Evolutionary conservation across 176 grass and related monocot species (phyloP).

Genomic region (Calamus simplicifolius): DNA sequence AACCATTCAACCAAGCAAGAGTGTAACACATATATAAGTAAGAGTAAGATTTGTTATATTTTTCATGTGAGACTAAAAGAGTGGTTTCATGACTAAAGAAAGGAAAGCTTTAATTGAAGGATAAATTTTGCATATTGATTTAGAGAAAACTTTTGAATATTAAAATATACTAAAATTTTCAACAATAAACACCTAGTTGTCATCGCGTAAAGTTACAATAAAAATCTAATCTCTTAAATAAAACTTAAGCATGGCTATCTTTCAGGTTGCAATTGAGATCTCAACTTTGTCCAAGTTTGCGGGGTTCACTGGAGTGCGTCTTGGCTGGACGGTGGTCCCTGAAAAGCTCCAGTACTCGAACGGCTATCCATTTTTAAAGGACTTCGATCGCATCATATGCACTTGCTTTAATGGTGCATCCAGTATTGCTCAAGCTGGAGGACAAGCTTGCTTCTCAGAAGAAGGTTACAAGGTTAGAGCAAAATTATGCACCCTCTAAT

Average conservation of each 20-base stretch:
- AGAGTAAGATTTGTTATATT: too few relatives aligned
- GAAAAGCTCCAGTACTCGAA: constrained; percentile 64
- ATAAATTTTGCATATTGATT: too few relatives aligned
- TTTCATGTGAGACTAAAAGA: too few relatives aligned
- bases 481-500: neutral
- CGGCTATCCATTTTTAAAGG: constrained; percentile 37
- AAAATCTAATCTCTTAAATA: too few relatives aligned
- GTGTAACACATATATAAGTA: too few relatives aligned
- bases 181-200: too few relatives aligned
- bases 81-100: too few relatives aligned
- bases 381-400: constrained; percentile 85
- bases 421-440: constrained; percentile 63
- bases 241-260: neutral
- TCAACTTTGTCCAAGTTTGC: constrained; percentile 92
- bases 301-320: constrained; percentile 79
- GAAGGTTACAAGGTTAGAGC: constrained; percentile 35
- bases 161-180: too few relatives aligned
- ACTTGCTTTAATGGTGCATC: constrained; percentile 98
- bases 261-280: constrained; percentile 87
- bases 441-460: constrained; percentile 57
- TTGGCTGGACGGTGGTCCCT: constrained; percentile 83
- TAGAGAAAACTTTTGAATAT: too few relatives aligned
- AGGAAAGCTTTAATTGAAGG: too few relatives aligned
- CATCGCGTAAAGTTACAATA: too few relatives aligned
- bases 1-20: too few relatives aligned